These are phyloP conservation scores for Linum lewisii DNA, from an alignment of 345 rosid species.

Conservation along the genomic window DNA sequence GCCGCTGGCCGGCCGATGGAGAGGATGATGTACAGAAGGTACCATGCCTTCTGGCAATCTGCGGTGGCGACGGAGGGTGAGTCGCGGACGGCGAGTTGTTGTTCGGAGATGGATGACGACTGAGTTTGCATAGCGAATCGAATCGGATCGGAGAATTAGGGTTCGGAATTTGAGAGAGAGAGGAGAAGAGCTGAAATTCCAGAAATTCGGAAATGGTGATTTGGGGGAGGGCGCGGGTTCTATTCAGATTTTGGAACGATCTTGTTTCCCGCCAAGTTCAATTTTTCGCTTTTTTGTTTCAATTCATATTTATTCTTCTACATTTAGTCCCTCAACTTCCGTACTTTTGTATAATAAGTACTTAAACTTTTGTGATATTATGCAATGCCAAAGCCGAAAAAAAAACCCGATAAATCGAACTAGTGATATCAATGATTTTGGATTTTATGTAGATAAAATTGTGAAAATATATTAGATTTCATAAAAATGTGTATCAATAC, in stretches of 20 bases:
- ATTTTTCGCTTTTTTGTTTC: too few species aligned
- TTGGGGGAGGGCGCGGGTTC: neutral
- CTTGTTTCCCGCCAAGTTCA: constrained; percentile 21
- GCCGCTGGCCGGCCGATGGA: constrained; percentile 40
- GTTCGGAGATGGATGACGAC: neutral
- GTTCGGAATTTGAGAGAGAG: neutral
- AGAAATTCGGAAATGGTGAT: constrained; percentile 1
- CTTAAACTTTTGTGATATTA: too few species aligned
- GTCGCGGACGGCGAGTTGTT: constrained; percentile 10
- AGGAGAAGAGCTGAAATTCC: constrained; percentile 19
- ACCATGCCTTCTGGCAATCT: constrained; percentile 43
- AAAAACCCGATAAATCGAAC: too few species aligned
- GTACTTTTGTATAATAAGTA: too few species aligned
- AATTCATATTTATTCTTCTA: too few species aligned
- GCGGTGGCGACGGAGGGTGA: constrained; percentile 8
- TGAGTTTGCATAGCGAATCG: constrained; percentile 8
- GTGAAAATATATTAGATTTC: too few species aligned
- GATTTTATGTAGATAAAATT: too few species aligned
- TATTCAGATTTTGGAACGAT: constrained; percentile 10
- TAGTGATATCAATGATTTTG: too few species aligned
- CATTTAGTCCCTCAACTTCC: too few species aligned
- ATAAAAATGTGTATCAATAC: too few species aligned
- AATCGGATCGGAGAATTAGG: neutral
- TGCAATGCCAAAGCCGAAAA: too few species aligned
- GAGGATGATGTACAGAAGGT: constrained; percentile 37